phyloP scores from a whole-genome alignment of 176 grass and related monocot species.

The Paspalum vaginatum region DNA sequence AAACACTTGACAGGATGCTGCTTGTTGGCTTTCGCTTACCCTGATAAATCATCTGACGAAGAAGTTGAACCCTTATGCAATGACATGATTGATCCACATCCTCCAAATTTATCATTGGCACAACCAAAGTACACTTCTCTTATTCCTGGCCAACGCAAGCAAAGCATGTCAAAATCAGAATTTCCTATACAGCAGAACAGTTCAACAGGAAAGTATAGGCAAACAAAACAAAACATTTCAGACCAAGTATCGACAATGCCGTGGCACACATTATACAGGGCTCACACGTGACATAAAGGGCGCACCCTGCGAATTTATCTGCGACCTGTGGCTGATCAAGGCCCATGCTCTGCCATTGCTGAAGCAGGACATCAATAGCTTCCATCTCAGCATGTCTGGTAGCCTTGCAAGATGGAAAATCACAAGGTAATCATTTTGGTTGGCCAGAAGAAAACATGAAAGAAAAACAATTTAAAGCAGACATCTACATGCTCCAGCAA shows the following conservation, averaged over 20 bases:
- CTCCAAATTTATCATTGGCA: conserved; percentile 91
- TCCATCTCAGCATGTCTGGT: conserved; percentile 99
- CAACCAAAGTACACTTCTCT: conserved; percentile 84
- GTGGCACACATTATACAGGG: conserved; percentile 93
- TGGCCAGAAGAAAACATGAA: background rate
- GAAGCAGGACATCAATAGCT: conserved; percentile 78
- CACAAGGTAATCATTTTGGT: conserved; percentile 4
- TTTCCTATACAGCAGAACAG: background rate
- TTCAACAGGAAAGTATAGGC: conserved; percentile 9
- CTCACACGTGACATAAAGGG: conserved; percentile 91
- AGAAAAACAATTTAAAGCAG: conserved; percentile 1
- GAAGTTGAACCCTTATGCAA: conserved; percentile 49
- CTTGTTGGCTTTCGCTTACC: conserved; percentile 39
- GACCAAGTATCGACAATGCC: conserved; percentile 86
- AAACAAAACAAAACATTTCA: conserved; percentile 16
- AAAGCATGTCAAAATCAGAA: conserved; percentile 22
- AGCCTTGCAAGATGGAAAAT: conserved; percentile 51
- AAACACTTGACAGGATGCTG: background rate
- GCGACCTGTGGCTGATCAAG: conserved; percentile 65
- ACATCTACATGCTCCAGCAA: background rate
- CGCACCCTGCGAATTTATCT: conserved; percentile 71
- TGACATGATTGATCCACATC: conserved; percentile 92
- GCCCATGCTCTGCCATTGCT: conserved; percentile 75
- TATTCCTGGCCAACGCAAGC: conserved; percentile 65
- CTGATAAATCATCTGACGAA: conserved; percentile 46